Evolutionary conservation across 2,329 filamentous ascomycete genomes (phyloP), one percentile per base, ranked within the genome.

Genomic region (Akanthomyces uredinophilus): DNA sequence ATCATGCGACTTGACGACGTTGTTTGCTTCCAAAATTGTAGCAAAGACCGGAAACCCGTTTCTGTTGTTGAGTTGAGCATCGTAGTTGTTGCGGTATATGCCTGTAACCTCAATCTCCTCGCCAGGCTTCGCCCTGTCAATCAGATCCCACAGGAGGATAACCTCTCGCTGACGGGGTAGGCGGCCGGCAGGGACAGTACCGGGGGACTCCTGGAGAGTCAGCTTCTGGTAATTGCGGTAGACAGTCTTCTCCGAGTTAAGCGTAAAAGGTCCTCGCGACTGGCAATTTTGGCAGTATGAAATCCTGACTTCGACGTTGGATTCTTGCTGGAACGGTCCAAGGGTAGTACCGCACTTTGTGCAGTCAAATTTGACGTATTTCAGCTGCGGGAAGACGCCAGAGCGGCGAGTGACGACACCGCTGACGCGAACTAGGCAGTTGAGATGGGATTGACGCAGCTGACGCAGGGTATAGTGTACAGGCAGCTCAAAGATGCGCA

Each of bases 141-240:
- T 99, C 60, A 99, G 82, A 77, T 99, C 95, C 86, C 95, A 98
- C 3, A 99, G 85, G 14, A 99, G 84, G 66, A 99, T 92, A 43
- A 99, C 94, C 72, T 99, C 95, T 59, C 95, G 87, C 71, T 95
- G 91, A 60, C 96, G 89, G 4, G 95, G 95, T 52, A 99, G 84
- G 75, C 95, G 93, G 70, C 95, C 95, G 41, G 96, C 93, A 5
- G 95, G 96, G 3, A 99, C 95, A 7, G 95, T 98, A 60, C 95
- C 96, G 4, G 95, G 95, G 0, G 96, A 96, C 75, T 99, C 95
- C 72, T 99, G 95, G 14, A 99, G 83, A 0, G 95, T 99, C 69
- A 99, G 81, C 73, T 97, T 99, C 75, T 99, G 95, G 77, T 97
- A 99, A 76, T 99, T 99, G 65, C 95, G 90, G 78, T 99, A 99